These are phyloP conservation scores for Heliocybe sulcata DNA, from an alignment of 1,284 basidiomycete species.

Conservation along the genomic window DNA sequence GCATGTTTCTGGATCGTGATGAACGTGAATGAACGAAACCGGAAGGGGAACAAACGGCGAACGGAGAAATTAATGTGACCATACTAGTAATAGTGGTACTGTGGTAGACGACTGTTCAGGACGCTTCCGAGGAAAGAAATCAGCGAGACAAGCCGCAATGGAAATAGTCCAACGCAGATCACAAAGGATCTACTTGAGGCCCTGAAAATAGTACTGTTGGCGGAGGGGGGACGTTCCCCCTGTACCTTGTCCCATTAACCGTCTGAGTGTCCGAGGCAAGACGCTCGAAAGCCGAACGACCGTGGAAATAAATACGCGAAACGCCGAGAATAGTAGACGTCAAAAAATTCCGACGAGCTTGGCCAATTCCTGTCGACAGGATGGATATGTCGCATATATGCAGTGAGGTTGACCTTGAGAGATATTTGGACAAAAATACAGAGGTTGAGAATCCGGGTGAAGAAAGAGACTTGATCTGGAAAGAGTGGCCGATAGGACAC, in stretches of 20 bases:
- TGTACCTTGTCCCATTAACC: background rate
- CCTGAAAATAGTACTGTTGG: background rate
- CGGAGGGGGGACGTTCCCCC: background rate
- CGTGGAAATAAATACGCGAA: conserved; percentile 24
- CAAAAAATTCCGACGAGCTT: conserved; percentile 10
- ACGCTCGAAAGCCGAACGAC: background rate
- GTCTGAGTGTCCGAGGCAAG: background rate
- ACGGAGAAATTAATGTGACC: background rate
- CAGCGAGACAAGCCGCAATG: background rate
- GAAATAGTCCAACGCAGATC: background rate
- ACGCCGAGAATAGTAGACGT: conserved; percentile 22
- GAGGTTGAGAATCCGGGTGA: conserved; percentile 11
- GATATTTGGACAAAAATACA: background rate
- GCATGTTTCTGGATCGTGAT: conserved; percentile 33
- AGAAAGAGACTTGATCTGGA: conserved; percentile 9
- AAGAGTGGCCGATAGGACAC: conserved; percentile 15
- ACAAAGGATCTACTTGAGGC: background rate
- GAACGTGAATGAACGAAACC: background rate
- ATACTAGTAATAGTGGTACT: background rate
- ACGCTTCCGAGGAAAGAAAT: background rate
- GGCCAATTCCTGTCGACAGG: conserved; percentile 36
- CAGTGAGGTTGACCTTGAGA: conserved; percentile 2
- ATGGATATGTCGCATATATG: conserved; percentile 51
- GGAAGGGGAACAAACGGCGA: background rate
- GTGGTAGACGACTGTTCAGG: background rate